A percentile compares a stretch with the other conserved stretches of the same genome.
These are phyloP conservation scores for Cytauxzoon felis DNA, from an alignment of 169 alveolate genomes.

Conservation along the genomic window DNA sequence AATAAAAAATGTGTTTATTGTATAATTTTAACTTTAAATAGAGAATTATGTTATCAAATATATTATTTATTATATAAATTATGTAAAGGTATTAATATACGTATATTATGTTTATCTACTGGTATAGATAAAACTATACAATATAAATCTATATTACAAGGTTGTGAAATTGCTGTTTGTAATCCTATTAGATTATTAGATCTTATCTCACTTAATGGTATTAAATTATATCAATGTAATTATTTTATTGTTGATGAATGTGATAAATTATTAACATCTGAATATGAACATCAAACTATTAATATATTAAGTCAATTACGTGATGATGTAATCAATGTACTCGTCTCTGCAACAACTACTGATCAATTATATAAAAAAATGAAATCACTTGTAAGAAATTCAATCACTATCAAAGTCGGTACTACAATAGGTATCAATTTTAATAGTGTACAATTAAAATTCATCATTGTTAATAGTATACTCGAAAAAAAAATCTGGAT, in stretches of 20 bases:
- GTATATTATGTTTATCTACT: conserved; percentile 16
- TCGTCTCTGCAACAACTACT: conserved; percentile 24
- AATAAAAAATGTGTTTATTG: conserved; percentile 21
- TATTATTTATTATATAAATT: conserved; percentile 11
- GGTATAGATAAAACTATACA: conserved; percentile 25
- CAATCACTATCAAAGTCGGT: conserved; percentile 26
- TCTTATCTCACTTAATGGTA: conserved; percentile 1
- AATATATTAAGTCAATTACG: conserved; percentile 3
- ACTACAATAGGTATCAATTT: conserved; percentile 2
- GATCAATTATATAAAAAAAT: conserved; percentile 16
- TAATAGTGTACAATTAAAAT: conserved; percentile 10
- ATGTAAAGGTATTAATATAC: conserved; percentile 8
- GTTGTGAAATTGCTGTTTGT: conserved; percentile 29
- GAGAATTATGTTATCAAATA: conserved; percentile 36
- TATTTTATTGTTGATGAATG: conserved; percentile 19
- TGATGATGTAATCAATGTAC: conserved; percentile 1
- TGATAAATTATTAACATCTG: conserved; percentile 22
- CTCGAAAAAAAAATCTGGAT: conserved; percentile 23
- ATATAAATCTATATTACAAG: conserved; percentile 5
- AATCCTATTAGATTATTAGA: conserved; percentile 18
- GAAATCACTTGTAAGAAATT: conserved; percentile 21
- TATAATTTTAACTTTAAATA: conserved; percentile 25
- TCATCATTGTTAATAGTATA: not conserved
- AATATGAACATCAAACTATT: conserved; percentile 5
- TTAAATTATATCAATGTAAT: not conserved